These are phyloP conservation scores for Solanum arcanum DNA, from an alignment of 257 asterid species.

Conservation along the genomic window DNA sequence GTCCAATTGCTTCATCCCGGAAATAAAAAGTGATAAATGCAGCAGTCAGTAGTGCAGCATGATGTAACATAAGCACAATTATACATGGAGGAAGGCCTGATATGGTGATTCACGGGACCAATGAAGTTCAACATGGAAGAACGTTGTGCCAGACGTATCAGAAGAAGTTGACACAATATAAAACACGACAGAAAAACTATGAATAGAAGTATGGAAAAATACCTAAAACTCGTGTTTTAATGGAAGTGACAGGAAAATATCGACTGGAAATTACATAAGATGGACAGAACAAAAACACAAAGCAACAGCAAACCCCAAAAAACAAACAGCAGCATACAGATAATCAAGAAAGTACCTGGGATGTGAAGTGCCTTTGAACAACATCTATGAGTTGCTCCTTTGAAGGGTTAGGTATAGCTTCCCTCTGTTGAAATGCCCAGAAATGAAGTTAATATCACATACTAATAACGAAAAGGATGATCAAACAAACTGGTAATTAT, in stretches of 20 bases:
- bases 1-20: conserved; percentile 63
- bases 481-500: neutral
- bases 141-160: neutral
- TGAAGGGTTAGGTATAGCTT: conserved; percentile 61
- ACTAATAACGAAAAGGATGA: neutral
- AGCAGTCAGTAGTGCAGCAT: neutral
- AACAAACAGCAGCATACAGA: neutral
- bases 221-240: neutral
- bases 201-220: neutral
- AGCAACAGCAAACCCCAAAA: neutral
- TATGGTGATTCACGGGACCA: neutral
- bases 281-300: neutral
- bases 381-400: conserved; percentile 81
- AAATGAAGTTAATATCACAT: neutral
- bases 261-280: too few species aligned
- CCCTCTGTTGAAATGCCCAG: conserved; percentile 33
- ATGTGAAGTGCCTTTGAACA: conserved; percentile 84
- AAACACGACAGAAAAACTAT: neutral
- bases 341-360: conserved; percentile 41
- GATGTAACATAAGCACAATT: neutral
- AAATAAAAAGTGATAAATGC: neutral
- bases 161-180: neutral
- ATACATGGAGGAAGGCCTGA: neutral
- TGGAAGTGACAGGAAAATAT: neutral
- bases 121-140: neutral